phyloP scores from a whole-genome alignment of 352 stramenopile genomes.

The Plasmopara halstedii region DNA sequence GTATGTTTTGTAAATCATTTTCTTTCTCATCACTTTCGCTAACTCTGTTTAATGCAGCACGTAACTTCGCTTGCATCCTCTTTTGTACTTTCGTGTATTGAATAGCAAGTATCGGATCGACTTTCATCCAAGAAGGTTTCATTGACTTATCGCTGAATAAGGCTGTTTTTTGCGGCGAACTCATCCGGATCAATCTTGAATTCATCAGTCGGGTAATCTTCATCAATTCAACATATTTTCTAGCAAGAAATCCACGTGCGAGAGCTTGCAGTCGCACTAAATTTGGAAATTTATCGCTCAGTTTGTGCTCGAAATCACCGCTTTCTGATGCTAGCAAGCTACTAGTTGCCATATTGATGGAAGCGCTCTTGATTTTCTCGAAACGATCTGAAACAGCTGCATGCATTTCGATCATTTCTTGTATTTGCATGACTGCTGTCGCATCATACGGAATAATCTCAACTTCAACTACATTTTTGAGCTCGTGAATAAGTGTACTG shows the following conservation, averaged over 20 bases:
- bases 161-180: background rate
- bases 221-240: slow-evolving; percentile 26
- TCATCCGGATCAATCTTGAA: slow-evolving; percentile 27
- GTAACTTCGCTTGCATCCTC: slow-evolving; percentile 13
- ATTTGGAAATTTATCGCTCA: slow-evolving; percentile 1
- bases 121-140: slow-evolving; percentile 17
- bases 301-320: background rate
- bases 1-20: slow-evolving; percentile 4
- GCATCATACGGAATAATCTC: slow-evolving; percentile 26
- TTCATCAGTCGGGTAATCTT: slow-evolving; percentile 52
- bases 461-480: slow-evolving; percentile 21
- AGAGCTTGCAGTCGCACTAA: slow-evolving; percentile 38
- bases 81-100: slow-evolving; percentile 15
- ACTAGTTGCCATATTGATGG: slow-evolving; percentile 13
- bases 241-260: slow-evolving; percentile 38
- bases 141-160: background rate
- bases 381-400: slow-evolving; percentile 21
- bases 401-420: slow-evolving; percentile 30
- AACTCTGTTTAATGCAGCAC: slow-evolving; percentile 10
- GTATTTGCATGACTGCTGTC: slow-evolving; percentile 17
- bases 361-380: slow-evolving; percentile 25
- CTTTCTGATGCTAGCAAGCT: slow-evolving; percentile 1
- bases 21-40: background rate
- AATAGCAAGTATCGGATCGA: slow-evolving; percentile 6
- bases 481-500: slow-evolving; percentile 12